Conservation (phyloP, 305 asterid genomes). For the Fraxinus floribunda region DNA sequence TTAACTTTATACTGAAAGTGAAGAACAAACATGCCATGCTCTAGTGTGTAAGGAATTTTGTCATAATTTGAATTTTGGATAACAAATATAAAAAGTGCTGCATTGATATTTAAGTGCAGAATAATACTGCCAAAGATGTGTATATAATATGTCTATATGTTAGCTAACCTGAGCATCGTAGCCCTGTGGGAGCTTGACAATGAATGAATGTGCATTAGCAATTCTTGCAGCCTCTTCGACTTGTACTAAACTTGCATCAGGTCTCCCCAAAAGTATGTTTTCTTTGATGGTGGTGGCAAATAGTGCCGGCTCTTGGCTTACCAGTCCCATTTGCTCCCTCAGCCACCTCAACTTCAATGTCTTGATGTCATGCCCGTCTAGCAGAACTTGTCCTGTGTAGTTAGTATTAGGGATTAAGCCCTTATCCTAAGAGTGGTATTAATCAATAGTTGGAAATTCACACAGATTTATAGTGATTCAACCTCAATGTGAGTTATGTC, state of each 20-base stretch:
- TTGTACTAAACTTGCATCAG: slow-evolving; percentile 69
- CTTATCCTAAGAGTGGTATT: neutral
- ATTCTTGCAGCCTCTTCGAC: slow-evolving; percentile 96
- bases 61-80: neutral
- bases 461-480: neutral
- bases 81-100: neutral
- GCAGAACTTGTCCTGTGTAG: slow-evolving; percentile 72
- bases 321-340: slow-evolving; percentile 92
- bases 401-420: neutral
- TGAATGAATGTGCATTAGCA: slow-evolving; percentile 92
- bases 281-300: slow-evolving; percentile 91
- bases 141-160: neutral
- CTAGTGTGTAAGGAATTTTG: neutral
- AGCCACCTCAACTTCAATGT: slow-evolving; percentile 78
- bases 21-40: neutral
- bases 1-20: neutral
- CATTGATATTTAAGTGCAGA: neutral
- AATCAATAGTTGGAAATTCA: neutral
- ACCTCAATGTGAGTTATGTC: neutral
- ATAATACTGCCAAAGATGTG: neutral
- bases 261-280: slow-evolving; percentile 85
- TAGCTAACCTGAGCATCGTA: slow-evolving; percentile 82
- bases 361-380: slow-evolving; percentile 84
- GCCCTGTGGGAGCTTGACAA: slow-evolving; percentile 90
- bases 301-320: slow-evolving; percentile 97